These are phyloP conservation scores for Sutorius australiensis DNA, from an alignment of 768 basidiomycete species.

Conservation along the genomic window DNA sequence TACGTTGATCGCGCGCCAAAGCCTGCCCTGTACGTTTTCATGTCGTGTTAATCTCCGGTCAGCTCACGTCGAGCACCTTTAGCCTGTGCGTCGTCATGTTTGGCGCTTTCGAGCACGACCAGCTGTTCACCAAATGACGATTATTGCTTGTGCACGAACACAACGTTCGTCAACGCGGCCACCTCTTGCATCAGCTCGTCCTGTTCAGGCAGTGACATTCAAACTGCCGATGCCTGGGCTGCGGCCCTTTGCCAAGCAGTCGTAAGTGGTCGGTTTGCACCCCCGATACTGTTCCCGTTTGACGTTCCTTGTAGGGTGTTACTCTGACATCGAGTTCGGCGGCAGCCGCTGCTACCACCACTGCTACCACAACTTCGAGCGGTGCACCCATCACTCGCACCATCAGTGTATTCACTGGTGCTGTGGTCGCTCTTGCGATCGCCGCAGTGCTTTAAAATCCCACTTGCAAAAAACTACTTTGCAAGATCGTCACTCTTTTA, in stretches of 20 bases:
- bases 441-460: slow-evolving; percentile 12
- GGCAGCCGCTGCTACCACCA: slow-evolving; percentile 2
- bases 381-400: slow-evolving; percentile 3
- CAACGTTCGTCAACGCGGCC: slow-evolving; percentile 42
- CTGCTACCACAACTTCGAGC: slow-evolving; percentile 1
- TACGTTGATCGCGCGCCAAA: slow-evolving; percentile 18
- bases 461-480: not conserved
- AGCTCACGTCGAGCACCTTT: not conserved
- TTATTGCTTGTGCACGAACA: slow-evolving; percentile 53
- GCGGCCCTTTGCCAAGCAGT: slow-evolving; percentile 43
- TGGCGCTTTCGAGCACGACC: slow-evolving; percentile 40
- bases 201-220: slow-evolving; percentile 49
- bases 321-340: slow-evolving; percentile 37
- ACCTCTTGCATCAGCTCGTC: slow-evolving; percentile 45
- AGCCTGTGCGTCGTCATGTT: slow-evolving; percentile 55
- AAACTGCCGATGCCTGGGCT: slow-evolving; percentile 39
- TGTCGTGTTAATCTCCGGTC: not conserved
- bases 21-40: slow-evolving; percentile 21
- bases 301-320: slow-evolving; percentile 42
- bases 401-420: slow-evolving; percentile 10
- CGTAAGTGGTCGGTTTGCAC: slow-evolving; percentile 33
- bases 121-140: slow-evolving; percentile 49
- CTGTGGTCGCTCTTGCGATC: slow-evolving; percentile 9
- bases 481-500: not conserved
- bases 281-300: not conserved